Conservation (phyloP, 345 rosid species). For the Geranium brycei region DNA sequence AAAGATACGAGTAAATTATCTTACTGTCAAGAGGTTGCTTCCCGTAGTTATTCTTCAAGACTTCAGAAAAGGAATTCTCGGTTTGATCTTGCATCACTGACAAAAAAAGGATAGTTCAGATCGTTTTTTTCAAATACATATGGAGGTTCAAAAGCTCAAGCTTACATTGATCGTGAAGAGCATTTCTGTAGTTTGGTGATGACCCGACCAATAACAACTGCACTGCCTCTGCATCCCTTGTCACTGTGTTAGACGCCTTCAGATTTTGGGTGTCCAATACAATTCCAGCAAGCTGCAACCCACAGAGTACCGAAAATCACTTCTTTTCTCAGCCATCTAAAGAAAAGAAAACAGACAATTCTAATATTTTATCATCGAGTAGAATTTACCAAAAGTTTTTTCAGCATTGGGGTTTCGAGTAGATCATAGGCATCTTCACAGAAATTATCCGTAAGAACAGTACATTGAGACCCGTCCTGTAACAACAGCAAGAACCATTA, state of each 20-base stretch:
- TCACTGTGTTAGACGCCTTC: slow-evolving; percentile 21
- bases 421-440: slow-evolving; percentile 64
- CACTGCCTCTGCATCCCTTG: slow-evolving; percentile 60
- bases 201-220: slow-evolving; percentile 44
- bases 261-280: slow-evolving; percentile 46
- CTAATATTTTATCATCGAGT: not conserved
- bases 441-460: slow-evolving; percentile 51
- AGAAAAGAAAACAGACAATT: not conserved
- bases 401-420: slow-evolving; percentile 33
- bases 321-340: not conserved
- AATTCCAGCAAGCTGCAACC: slow-evolving; percentile 49
- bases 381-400: slow-evolving; percentile 36
- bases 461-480: slow-evolving; percentile 32
- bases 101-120: not conserved
- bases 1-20: slow-evolving; percentile 1
- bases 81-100: slow-evolving; percentile 42
- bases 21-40: slow-evolving; percentile 31
- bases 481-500: not conserved
- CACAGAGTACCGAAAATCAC: not conserved
- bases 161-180: slow-evolving; percentile 36
- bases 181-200: slow-evolving; percentile 30
- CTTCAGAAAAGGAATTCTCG: slow-evolving; percentile 27
- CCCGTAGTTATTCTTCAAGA: slow-evolving; percentile 31
- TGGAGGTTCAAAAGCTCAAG: not conserved
- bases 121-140: not conserved